These are phyloP conservation scores for Diaporthe longicolla DNA, from an alignment of 2,329 filamentous ascomycete genomes.

Conservation along the genomic window DNA sequence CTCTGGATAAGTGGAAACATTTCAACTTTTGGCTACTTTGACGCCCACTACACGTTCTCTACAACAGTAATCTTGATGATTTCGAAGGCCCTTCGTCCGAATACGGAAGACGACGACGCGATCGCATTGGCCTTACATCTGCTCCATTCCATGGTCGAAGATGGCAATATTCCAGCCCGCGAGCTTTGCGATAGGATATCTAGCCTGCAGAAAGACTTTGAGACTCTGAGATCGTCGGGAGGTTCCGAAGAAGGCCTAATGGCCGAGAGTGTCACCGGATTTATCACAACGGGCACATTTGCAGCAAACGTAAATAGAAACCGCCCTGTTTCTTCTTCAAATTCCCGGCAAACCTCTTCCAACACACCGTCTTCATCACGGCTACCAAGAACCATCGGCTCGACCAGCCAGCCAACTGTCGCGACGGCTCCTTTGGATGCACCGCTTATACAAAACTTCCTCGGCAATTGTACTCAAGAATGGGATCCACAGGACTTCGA, in stretches of 20 bases:
- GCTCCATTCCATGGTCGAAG: constrained; percentile 48
- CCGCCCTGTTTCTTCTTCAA: not conserved
- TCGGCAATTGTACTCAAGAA: constrained; percentile 15
- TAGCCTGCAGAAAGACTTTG: constrained; percentile 42
- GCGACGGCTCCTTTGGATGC: constrained; percentile 20
- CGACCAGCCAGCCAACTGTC: not conserved
- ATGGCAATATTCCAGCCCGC: constrained; percentile 48
- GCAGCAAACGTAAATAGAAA: constrained; percentile 26
- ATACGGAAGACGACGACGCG: constrained; percentile 45
- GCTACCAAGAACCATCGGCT: not conserved
- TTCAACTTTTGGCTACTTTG: constrained; percentile 49
- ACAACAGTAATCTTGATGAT: constrained; percentile 47
- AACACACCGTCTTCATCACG: not conserved
- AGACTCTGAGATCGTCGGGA: constrained; percentile 21
- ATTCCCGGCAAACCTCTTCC: not conserved
- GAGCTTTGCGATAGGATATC: constrained; percentile 46
- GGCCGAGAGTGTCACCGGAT: constrained; percentile 13
- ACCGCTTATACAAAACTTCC: constrained; percentile 32
- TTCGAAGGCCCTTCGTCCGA: constrained; percentile 46
- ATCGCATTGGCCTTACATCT: constrained; percentile 45
- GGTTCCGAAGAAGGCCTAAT: constrained; percentile 3
- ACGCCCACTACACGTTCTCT: constrained; percentile 49
- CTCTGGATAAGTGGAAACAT: constrained; percentile 48
- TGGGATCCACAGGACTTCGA: constrained; percentile 25
- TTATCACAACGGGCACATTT: constrained; percentile 29